Base-by-base conservation (phyloP, 805 yeast species). In the Candida nitratophila region DNA sequence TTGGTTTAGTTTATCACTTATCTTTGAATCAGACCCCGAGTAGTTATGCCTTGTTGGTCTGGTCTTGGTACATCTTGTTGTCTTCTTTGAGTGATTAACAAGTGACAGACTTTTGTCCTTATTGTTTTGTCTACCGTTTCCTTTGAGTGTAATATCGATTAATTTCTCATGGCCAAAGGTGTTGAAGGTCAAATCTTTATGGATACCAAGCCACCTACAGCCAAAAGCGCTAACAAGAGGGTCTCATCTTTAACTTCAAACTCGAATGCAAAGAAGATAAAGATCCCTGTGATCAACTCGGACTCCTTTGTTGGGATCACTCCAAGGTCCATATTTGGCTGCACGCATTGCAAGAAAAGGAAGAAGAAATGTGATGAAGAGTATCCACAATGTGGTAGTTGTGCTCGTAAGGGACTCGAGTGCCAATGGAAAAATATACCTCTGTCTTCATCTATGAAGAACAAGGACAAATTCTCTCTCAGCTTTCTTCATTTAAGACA, bases 301-400 rank as follows among this genome's bases (percentile, higher is more conserved):
- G 47, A 48, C 15, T 59, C 63, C 3, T 61, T 63, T 46, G 64
- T 60, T n/a, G 67, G 67, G 1, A 20, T 55, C 2, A 50, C 60
- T 10, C 50, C 65, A 20, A 47, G 72, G 11, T 69, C 73, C 0
- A 61, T 63, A 37, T 45, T 49, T 19, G 75, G 75, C 0, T 71
- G 76, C 44, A 38, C 56, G 7, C 58, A 57, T 42, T 73, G 79
- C 50, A 60, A 71, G 41, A 59, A 56, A 47, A 60, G 69, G 50
- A 74, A 72, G 61, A 74, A 73, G 54, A 73, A 73, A 44, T 74
- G 79, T 55, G 77, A 74, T 54, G 74, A 74, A 50, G 52, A 50
- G 9, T 66, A 63, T 44, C 79, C 79, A 1, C 57, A 63, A 3
- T 74, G 79, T 51, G 68, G 73, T 1, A 53, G 64, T n/a, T 74